Base-by-base conservation (phyloP, 306 rosid species). In the Corylus americana region DNA sequence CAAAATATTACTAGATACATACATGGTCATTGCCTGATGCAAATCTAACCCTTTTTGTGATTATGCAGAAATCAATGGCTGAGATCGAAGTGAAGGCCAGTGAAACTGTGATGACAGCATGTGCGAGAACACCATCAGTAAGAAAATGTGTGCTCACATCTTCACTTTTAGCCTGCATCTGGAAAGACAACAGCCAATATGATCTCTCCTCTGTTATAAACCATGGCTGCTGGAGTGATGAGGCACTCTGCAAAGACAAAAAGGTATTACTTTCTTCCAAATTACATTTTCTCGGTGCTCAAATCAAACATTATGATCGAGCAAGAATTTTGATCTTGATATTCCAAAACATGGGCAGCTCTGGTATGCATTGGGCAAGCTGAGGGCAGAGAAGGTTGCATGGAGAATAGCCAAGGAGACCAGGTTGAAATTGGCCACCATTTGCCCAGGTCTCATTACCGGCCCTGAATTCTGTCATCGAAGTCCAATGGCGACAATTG, bases 331-430 rank as follows among this genome's bases (percentile, higher is more conserved):
- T 55, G 49, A 74, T 4, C 8, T 11, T n/a, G n/a, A 10, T 4
- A 37, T 71, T 70, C 1, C 7, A 67, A 14, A 5, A 81, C 73
- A 64, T 42, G 79, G 78, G 83, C 89, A 91, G 99, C 91, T 95
- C 0, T 95, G 99, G 99, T 95, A 87, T 86, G 97, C 99, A 4
- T 42, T 91, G 81, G 99, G 97, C 2, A 93, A 93, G 79, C 81
- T 83, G 76, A 87, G 87, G 69, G 94, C 99, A 45, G 98, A 95
- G 79, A 93, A 89, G 50, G 89, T 89, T 17, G 98, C 99, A 1
- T 91, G 99, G 98, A 86, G 81, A 59, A 73, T 93, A 75, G 97
- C 99, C 11, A 83, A 83, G 39, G 93, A 93, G 70, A 87, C 18
- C 39, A 93, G 91, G 4, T 35, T 95, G 11, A 88, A 88, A 44